Evolutionary conservation across 2,329 filamentous ascomycete species (phyloP).

Genomic region (Aaosphaeria arxii): DNA sequence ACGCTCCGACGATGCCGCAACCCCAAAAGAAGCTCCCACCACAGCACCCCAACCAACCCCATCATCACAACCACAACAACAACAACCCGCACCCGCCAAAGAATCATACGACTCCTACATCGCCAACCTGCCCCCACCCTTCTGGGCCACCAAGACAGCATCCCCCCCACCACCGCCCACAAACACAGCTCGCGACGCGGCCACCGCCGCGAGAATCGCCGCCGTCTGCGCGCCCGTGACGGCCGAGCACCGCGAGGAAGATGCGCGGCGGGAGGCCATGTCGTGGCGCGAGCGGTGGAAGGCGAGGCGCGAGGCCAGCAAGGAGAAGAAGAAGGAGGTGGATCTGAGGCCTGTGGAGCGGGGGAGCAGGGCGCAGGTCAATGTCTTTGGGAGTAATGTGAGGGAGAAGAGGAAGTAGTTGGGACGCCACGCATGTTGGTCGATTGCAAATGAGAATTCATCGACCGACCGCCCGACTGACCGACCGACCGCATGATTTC

Average conservation of each 20-base stretch:
- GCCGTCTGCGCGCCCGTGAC: constrained; percentile 14
- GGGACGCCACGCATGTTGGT: too few relatives aligned
- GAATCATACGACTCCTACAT: constrained; percentile 16
- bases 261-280: constrained; percentile 11
- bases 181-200: constrained; percentile 7
- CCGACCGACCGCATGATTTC: too few relatives aligned
- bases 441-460: too few relatives aligned
- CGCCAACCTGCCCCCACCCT: constrained; percentile 13
- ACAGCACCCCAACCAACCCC: constrained; percentile 7
- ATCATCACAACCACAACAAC: constrained; percentile 4
- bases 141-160: constrained; percentile 12
- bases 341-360: constrained; percentile 13
- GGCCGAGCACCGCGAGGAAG: constrained; percentile 12
- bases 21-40: constrained; percentile 9
- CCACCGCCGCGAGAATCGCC: constrained; percentile 10
- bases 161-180: constrained; percentile 8
- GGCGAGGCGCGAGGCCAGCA: constrained; percentile 8
- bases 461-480: too few relatives aligned
- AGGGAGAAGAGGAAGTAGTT: constrained; percentile 4
- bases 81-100: constrained; percentile 2
- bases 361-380: constrained; percentile 12
- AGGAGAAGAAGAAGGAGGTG: constrained; percentile 8
- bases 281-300: constrained; percentile 16
- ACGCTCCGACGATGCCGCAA: background rate
- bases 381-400: constrained; percentile 12